Evolutionary conservation across 495 filamentous ascomycete genomes (phyloP).

Genomic region (Pyrenopolyporus hunteri): DNA sequence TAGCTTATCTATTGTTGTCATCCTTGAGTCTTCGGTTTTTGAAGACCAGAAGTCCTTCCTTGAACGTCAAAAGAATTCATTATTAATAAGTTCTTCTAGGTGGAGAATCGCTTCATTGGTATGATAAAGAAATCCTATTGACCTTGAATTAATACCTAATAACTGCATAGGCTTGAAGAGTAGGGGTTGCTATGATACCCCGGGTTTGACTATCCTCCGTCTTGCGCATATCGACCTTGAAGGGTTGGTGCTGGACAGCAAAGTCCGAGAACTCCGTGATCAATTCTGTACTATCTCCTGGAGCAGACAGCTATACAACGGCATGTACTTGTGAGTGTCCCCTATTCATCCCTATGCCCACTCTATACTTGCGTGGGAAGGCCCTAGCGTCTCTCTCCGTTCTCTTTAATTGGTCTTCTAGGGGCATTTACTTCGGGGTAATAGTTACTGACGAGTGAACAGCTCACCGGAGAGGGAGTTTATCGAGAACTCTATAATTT

Average conservation of each 20-base stretch:
- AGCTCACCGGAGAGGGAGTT: slow-evolving; percentile 68
- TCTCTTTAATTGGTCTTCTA: too few relatives aligned
- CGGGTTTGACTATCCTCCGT: slow-evolving; percentile 71
- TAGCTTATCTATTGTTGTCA: too few relatives aligned
- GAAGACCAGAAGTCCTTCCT: too few relatives aligned
- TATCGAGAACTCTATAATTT: slow-evolving; percentile 69
- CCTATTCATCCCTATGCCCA: too few relatives aligned
- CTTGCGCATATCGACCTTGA: slow-evolving; percentile 82
- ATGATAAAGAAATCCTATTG: neutral
- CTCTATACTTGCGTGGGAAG: too few relatives aligned
- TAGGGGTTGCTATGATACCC: slow-evolving; percentile 90
- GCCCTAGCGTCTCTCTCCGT: too few relatives aligned
- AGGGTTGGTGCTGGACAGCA: slow-evolving; percentile 82
- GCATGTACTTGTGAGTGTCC: slow-evolving; percentile 68
- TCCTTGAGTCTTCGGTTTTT: too few relatives aligned
- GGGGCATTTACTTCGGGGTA: too few relatives aligned
- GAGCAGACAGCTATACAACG: slow-evolving; percentile 79
- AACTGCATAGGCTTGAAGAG: slow-evolving; percentile 79
- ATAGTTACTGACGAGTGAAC: slow-evolving; percentile 6
- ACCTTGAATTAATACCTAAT: too few relatives aligned
- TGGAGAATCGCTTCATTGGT: slow-evolving; percentile 3
- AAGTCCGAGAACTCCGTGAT: slow-evolving; percentile 85
- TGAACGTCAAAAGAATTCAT: too few relatives aligned
- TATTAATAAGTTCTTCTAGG: too few relatives aligned
- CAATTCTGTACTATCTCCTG: slow-evolving; percentile 80